Evolutionary conservation across 2,329 filamentous ascomycete genomes (phyloP), one percentile per base, ranked within the genome.

Genomic region (Pseudocercospora macadamiae): DNA sequence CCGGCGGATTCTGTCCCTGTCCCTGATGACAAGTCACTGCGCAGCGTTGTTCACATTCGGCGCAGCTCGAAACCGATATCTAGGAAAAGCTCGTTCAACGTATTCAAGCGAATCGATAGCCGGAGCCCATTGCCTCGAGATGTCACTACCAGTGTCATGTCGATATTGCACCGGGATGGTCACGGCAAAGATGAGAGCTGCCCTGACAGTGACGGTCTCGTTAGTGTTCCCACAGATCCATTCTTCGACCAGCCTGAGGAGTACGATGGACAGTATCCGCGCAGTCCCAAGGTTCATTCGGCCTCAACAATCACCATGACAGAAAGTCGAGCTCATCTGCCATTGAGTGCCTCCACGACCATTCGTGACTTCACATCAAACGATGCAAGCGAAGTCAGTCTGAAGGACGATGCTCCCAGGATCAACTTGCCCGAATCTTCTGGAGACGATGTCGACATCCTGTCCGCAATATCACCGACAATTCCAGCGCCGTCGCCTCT

Each of bases 401-500:
- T 30, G 6, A 58, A 63, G 34, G 60, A 60, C 4, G 45, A 57
- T 4, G 49, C 36, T 19, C 30, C 44, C 37, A 28, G 51, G 10
- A 32, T 47, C 23, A 57, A 62, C 30, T 62, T 64, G 34, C 48
- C 58, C n/a, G 37, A 54, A 8, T 54, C 57, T 45, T 28, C 42
- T 18, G 14, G 28, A 19, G 39, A 54, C 12, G 55, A 60, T 10
- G 51, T 36, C 14, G 49, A 55, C 30, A 49, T 63, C 14, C 32
- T 64, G 8, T 64, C 65, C 2, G 61, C 62, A 9, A 45, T 69
- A 12, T 71, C 68, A 42, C 71, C 71, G 5, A 68, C 65, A 26
- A 56, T 73, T 9, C 71, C 70, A 16, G 64, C 69, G 26, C 71
- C 71, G 19, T 69, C 69, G 36, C 69, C 69, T 9, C 57, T 73